Percentiles rank a stretch among this genome's conserved stretches.
Conservation (phyloP, 345 rosid genomes). For the Eucalyptus coolabah region DNA sequence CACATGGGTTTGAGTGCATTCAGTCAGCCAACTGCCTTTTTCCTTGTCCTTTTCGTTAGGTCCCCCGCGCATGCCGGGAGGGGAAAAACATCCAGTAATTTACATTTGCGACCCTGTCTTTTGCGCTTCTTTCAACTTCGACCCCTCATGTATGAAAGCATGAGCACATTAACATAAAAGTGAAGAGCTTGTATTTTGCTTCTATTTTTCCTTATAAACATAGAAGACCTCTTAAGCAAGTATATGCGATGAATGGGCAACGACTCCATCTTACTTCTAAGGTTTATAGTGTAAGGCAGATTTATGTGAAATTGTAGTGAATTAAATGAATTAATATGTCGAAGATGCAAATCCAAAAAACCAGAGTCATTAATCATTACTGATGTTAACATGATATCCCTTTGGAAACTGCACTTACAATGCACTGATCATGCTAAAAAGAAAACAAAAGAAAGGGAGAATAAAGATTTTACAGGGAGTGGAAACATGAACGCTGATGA, state of each 20-base stretch:
- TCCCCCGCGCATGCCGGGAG: background rate
- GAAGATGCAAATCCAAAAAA: background rate
- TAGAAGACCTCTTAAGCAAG: background rate
- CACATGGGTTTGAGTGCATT: background rate
- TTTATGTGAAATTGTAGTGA: background rate
- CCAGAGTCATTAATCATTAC: background rate
- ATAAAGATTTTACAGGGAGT: fast-evolving
- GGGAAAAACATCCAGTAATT: background rate
- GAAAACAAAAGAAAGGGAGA: background rate
- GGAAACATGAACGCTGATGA: background rate
- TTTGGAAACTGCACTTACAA: background rate
- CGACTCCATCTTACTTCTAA: background rate
- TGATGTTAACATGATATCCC: background rate
- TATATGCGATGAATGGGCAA: background rate
- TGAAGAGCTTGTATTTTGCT: background rate
- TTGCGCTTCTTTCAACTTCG: background rate
- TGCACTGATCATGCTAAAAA: background rate
- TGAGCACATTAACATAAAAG: background rate
- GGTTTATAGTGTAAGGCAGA: background rate
- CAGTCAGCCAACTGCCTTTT: background rate
- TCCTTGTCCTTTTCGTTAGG: background rate
- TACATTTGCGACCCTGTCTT: background rate
- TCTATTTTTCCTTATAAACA: background rate
- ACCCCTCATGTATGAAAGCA: background rate
- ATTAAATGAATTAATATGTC: background rate